Conservation (phyloP, 768 basidiomycete genomes). For the Tulasnella sp. region DNA sequence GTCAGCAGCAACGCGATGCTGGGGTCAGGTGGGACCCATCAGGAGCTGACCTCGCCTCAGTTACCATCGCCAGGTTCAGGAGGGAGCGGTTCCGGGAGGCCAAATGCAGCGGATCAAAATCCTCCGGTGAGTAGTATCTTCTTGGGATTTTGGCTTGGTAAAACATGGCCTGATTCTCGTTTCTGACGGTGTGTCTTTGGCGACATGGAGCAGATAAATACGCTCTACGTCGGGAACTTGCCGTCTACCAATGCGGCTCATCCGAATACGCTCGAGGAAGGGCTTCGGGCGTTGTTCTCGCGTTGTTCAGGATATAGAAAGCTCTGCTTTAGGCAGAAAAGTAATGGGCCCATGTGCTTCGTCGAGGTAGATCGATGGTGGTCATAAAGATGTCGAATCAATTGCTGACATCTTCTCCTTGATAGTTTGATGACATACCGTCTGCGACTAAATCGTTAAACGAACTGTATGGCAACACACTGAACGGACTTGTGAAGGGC, state of each 20-base stretch:
- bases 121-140: slow-evolving; percentile 54
- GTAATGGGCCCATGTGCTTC: slow-evolving; percentile 98
- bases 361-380: slow-evolving; percentile 59
- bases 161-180: neutral
- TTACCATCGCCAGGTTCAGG: slow-evolving; percentile 67
- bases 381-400: neutral
- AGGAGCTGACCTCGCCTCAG: slow-evolving; percentile 56
- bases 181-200: slow-evolving; percentile 14
- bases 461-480: slow-evolving; percentile 82
- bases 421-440: slow-evolving; percentile 80
- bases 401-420: slow-evolving; percentile 9
- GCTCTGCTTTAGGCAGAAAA: slow-evolving; percentile 91
- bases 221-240: slow-evolving; percentile 97
- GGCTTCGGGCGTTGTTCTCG: slow-evolving; percentile 70
- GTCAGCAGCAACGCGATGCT: slow-evolving; percentile 23
- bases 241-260: slow-evolving; percentile 68
- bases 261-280: slow-evolving; percentile 76
- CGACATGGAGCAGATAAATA: slow-evolving; percentile 61
- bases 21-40: slow-evolving; percentile 29
- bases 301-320: slow-evolving; percentile 77
- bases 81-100: slow-evolving; percentile 36
- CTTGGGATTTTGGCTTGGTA: neutral
- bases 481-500: slow-evolving; percentile 86
- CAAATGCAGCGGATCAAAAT: slow-evolving; percentile 69
- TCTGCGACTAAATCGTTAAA: slow-evolving; percentile 79